A percentile compares a stretch with the other conserved stretches of the same genome.
phyloP scores from a whole-genome alignment of 768 basidiomycete genomes.

The Agaricus bisporus region DNA sequence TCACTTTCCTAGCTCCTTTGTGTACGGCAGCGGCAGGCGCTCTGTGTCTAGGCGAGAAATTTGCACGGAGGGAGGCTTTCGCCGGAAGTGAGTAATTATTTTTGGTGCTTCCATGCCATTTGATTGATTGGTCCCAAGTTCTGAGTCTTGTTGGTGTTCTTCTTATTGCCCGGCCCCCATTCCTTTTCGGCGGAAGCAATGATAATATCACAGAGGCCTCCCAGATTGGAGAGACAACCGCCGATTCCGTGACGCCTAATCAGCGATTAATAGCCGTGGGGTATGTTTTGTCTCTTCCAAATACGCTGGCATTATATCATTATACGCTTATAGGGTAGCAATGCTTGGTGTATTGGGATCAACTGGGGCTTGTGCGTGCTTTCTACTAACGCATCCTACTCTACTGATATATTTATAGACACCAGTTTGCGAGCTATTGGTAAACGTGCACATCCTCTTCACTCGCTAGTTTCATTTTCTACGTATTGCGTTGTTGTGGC shows the following conservation, averaged over 20 bases:
- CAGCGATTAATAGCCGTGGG: constrained; percentile 56
- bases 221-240: neutral
- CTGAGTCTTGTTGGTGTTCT: constrained; percentile 71
- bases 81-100: constrained; percentile 33
- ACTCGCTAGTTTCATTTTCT: constrained; percentile 61
- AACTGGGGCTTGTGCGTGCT: constrained; percentile 59
- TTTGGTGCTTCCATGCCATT: neutral
- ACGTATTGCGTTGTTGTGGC: constrained; percentile 39
- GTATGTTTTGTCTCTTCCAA: constrained; percentile 22
- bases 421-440: constrained; percentile 54
- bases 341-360: constrained; percentile 61
- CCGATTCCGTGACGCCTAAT: constrained; percentile 24
- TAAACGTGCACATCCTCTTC: constrained; percentile 63
- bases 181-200: constrained; percentile 50
- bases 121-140: constrained; percentile 25
- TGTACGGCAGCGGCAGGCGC: constrained; percentile 57
- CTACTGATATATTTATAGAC: constrained; percentile 16
- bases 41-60: constrained; percentile 54
- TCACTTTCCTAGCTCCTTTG: constrained; percentile 71
- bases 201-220: neutral
- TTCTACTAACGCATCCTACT: neutral
- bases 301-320: neutral
- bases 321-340: constrained; percentile 37
- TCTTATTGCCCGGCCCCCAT: constrained; percentile 72
- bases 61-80: constrained; percentile 47